Percentiles rank a stretch among this genome's conserved stretches.
These are phyloP conservation scores for Boletus rubropictus DNA, from an alignment of 768 basidiomycete species.

Conservation along the genomic window DNA sequence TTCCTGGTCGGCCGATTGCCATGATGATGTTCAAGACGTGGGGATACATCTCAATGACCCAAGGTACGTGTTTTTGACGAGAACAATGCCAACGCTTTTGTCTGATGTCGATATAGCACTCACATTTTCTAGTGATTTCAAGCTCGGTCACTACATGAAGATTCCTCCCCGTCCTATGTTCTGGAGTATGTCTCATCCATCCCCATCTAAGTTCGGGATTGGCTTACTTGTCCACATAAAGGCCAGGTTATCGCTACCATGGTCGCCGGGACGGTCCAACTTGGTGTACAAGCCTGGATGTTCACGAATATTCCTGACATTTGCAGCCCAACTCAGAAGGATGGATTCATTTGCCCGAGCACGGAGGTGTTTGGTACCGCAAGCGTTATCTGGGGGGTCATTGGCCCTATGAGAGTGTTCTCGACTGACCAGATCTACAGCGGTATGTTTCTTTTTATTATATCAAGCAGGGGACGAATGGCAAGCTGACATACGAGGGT, in stretches of 20 bases:
- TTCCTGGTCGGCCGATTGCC: constrained; percentile 63
- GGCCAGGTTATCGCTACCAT: constrained; percentile 57
- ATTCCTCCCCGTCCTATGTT: constrained; percentile 65
- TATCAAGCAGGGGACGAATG: neutral
- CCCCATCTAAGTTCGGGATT: neutral
- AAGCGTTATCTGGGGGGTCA: constrained; percentile 76
- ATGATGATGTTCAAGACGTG: constrained; percentile 80
- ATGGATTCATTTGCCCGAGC: constrained; percentile 65
- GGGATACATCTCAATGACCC: constrained; percentile 62
- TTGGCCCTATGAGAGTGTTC: constrained; percentile 71
- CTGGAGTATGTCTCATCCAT: constrained; percentile 33
- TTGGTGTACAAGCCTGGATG: constrained; percentile 64
- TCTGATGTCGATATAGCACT: constrained; percentile 35
- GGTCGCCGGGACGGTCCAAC: constrained; percentile 60
- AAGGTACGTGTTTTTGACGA: constrained; percentile 20
- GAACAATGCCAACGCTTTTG: neutral
- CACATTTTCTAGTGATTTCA: constrained; percentile 65
- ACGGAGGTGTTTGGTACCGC: constrained; percentile 77
- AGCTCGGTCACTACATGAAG: constrained; percentile 73
- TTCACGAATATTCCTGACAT: constrained; percentile 37
- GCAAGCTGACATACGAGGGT: neutral
- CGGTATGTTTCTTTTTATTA: constrained; percentile 22
- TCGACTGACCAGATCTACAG: constrained; percentile 58
- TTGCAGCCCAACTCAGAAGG: constrained; percentile 23
- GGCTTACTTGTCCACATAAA: neutral